Percentiles rank a stretch among this genome's conserved stretches.
Conservation (phyloP, 2,329 filamentous ascomycete species). For the Aspergillus spinulosporus region DNA sequence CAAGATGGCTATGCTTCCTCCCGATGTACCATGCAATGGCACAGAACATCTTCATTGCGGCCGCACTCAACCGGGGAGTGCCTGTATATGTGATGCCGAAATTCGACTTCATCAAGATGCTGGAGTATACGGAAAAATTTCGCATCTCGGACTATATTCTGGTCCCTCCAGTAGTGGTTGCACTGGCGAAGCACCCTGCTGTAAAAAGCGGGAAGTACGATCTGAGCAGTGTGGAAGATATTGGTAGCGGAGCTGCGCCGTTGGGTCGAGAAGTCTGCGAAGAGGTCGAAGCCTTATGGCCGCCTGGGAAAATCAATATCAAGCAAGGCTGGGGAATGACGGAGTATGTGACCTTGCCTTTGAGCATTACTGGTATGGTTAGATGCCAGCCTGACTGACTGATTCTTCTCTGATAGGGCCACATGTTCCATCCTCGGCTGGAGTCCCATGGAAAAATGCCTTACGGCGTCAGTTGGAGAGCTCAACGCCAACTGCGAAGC, state of each 20-base stretch:
- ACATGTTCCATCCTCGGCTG: slow-evolving; percentile 71
- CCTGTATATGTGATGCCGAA: slow-evolving; percentile 76
- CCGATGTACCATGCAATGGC: slow-evolving; percentile 75
- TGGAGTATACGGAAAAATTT: slow-evolving; percentile 66
- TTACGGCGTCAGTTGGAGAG: slow-evolving; percentile 58
- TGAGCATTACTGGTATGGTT: background rate
- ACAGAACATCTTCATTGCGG: slow-evolving; percentile 69
- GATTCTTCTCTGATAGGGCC: slow-evolving; percentile 33
- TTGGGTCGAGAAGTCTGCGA: slow-evolving; percentile 54
- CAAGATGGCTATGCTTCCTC: slow-evolving; percentile 64
- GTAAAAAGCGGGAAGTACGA: slow-evolving; percentile 61
- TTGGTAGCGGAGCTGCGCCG: slow-evolving; percentile 70
- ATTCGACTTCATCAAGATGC: slow-evolving; percentile 73
- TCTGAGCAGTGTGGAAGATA: slow-evolving; percentile 61
- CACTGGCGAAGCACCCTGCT: slow-evolving; percentile 69
- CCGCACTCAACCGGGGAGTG: slow-evolving; percentile 50
- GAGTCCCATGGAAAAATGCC: slow-evolving; percentile 53
- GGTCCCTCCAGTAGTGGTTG: slow-evolving; percentile 74
- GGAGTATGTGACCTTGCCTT: slow-evolving; percentile 49
- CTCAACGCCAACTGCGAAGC: slow-evolving; percentile 68
- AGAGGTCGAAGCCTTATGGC: slow-evolving; percentile 61
- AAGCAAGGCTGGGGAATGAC: slow-evolving; percentile 89
- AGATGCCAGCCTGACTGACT: background rate
- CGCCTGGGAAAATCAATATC: slow-evolving; percentile 50
- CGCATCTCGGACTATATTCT: slow-evolving; percentile 66